phyloP scores from a whole-genome alignment of 139 green algal species.

The Auxenochlorella pyrenoidosa region DNA sequence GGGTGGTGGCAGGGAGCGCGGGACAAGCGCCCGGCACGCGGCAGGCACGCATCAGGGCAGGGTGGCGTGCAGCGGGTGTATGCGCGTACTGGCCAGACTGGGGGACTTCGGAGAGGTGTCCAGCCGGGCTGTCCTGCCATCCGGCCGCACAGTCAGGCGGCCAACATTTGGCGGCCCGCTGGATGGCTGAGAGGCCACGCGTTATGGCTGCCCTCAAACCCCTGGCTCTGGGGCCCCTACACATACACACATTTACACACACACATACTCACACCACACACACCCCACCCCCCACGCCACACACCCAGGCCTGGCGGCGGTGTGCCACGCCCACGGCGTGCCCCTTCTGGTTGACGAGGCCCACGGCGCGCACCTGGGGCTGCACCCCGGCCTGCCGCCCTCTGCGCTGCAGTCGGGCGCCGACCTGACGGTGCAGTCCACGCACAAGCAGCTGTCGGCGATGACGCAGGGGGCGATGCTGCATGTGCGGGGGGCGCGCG shows the following conservation, averaged over 20 bases:
- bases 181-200: no score
- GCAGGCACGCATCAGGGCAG: not conserved
- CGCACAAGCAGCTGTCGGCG: conserved; percentile 89
- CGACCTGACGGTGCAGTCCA: conserved; percentile 92
- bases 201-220: not conserved
- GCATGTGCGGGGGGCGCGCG: conserved; percentile 57
- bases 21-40: not conserved
- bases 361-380: conserved; percentile 86
- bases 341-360: conserved; percentile 94
- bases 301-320: conserved; percentile 46
- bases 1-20: not conserved
- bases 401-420: conserved; percentile 76
- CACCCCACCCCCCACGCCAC: not conserved
- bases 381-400: conserved; percentile 57
- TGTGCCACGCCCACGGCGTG: conserved; percentile 70
- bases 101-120: no score
- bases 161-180: not conserved
- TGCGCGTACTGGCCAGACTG: no score
- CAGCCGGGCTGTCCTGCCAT: no score
- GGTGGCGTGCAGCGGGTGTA: no score
- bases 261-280: not conserved
- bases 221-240: not conserved
- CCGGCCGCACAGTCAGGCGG: no score
- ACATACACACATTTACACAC: not conserved
- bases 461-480: conserved; percentile 96